phyloP scores from a whole-genome alignment of 163 green algal species.

The Coccomyxa subellipsoidea region DNA sequence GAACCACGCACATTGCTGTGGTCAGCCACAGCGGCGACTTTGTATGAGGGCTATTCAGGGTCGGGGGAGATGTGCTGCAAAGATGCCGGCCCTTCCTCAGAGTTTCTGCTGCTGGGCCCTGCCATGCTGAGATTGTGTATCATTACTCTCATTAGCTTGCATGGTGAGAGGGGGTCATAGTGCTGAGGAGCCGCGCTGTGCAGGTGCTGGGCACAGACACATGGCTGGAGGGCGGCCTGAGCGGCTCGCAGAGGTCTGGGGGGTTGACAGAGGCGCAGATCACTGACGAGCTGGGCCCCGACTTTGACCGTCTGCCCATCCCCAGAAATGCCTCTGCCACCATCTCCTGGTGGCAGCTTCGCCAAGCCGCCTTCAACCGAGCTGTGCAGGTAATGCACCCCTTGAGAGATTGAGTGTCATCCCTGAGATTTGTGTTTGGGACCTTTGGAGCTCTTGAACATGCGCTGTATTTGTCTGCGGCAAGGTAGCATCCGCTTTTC shows the following conservation, averaged over 20 bases:
- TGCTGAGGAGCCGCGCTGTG: not conserved
- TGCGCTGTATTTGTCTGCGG: too few relatives aligned
- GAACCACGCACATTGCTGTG: too few relatives aligned
- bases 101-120: too few relatives aligned
- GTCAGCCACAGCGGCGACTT: too few relatives aligned
- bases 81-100: too few relatives aligned
- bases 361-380: slow-evolving; percentile 37
- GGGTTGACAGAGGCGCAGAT: slow-evolving; percentile 54
- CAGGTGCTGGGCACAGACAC: not conserved
- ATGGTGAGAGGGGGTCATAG: not conserved
- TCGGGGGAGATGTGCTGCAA: too few relatives aligned
- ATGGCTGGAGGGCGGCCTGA: not conserved
- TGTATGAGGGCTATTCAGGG: too few relatives aligned
- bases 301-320: slow-evolving; percentile 21
- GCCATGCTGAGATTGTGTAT: too few relatives aligned
- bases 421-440: not conserved
- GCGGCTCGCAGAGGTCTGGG: not conserved
- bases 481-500: too few relatives aligned
- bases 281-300: slow-evolving; percentile 41
- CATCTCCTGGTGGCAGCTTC: slow-evolving; percentile 65
- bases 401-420: not conserved
- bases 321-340: slow-evolving; percentile 41
- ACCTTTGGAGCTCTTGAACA: too few relatives aligned
- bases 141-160: too few relatives aligned
- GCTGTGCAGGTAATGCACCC: not conserved